Evolutionary conservation across 495 filamentous ascomycete genomes (phyloP), one percentile per base, ranked within the genome.

Genomic region (Penicillium verhagenii): DNA sequence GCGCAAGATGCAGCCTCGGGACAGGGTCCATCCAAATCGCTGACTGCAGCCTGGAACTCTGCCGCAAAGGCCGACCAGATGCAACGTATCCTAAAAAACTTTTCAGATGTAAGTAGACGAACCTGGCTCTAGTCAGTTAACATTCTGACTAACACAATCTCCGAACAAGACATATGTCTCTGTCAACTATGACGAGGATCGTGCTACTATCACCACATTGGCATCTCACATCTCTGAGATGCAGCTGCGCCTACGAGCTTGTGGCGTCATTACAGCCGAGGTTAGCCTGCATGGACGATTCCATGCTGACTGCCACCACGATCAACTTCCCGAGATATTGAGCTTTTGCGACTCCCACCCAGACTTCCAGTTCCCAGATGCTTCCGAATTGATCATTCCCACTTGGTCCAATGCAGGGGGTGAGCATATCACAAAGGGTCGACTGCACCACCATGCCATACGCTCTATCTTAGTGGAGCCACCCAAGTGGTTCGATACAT

Each of bases 91-190:
- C 9, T 73, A 8, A 40, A 63, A 25, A 29, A 31, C n/a, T 51
- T 64, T 6, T 3, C 31, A 1, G 8, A 35, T 14, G 31, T 35
- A 14, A 35, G 31, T n/a, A n/a, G n/a, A n/a, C n/a, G 3, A 35
- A 35, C 11, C 9, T 11, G 1, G 9, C 28, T 31, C 28, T 10
- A 31, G 7, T 11, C 9, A 31, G 28, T 10, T 33, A 9, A 8
- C 2, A 20, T 54, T 56, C 4, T 42, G 44, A 31, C 63, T 56
- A 28, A 18, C 39, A n/a, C n/a, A n/a, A 16, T 13, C 26, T 16
- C 14, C 53, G n/a, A n/a, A n/a, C 4, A 13, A 78, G 63, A 70
- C 72, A 14, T 81, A 81, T 39, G 50, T 78, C 11, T 76, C 78
- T 2, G 77, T 79, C 7, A 31, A 47, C 5, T 76, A 69, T 28